phyloP scores from a whole-genome alignment of 139 green algal genomes.

The Picochlorum sp. region DNA sequence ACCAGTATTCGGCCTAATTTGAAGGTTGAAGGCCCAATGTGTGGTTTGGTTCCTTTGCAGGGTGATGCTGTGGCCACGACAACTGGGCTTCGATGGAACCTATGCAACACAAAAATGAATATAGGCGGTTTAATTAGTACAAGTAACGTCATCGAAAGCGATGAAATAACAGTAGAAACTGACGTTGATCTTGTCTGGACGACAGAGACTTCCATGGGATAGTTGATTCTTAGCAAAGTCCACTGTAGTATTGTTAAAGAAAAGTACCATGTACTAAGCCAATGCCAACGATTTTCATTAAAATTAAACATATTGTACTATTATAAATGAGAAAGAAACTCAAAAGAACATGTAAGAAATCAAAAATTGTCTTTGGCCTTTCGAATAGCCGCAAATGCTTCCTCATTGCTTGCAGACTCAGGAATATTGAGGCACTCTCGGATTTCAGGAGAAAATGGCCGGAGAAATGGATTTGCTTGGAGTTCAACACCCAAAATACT shows the following conservation, averaged over 20 bases:
- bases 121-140: constrained; percentile 65
- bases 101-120: constrained; percentile 42
- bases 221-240: neutral
- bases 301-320: too few relatives aligned
- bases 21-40: constrained; percentile 66
- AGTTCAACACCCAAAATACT: constrained; percentile 63
- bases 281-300: too few relatives aligned
- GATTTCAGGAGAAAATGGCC: constrained; percentile 43
- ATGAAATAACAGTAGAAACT: constrained; percentile 44
- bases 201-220: constrained; percentile 27
- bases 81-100: constrained; percentile 73
- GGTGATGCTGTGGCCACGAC: constrained; percentile 33
- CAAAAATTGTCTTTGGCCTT: constrained; percentile 69
- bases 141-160: constrained; percentile 48
- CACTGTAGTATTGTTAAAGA: too few relatives aligned
- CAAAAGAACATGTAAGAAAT: too few relatives aligned
- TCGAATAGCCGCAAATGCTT: constrained; percentile 62
- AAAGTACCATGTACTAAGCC: too few relatives aligned
- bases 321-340: too few relatives aligned
- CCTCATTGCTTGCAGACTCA: constrained; percentile 23
- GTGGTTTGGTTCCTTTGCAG: constrained; percentile 71
- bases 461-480: constrained; percentile 82
- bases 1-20: constrained; percentile 36
- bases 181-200: constrained; percentile 62
- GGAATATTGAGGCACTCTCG: constrained; percentile 34